A percentile compares a stretch with the other conserved stretches of the same genome.
Conservation (phyloP, 2,329 filamentous ascomycete genomes). For the Paecilomyces sp. region DNA sequence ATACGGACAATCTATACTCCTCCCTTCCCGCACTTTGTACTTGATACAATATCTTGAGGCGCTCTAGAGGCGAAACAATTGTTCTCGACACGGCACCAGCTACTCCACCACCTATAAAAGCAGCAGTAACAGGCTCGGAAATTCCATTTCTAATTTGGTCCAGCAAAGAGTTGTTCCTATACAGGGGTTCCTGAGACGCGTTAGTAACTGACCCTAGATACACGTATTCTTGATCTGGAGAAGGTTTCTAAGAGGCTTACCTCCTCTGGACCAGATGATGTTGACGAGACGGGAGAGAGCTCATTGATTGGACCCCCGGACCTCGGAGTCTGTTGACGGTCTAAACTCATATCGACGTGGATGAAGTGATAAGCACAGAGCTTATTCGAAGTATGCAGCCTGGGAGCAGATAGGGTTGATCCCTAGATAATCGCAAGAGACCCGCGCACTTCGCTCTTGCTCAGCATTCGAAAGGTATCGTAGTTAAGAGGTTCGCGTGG, state of each 20-base stretch:
- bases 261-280: constrained; percentile 12
- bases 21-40: constrained; percentile 83
- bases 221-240: not conserved
- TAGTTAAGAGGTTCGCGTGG: not conserved
- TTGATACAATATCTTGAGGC: constrained; percentile 96
- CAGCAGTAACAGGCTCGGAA: constrained; percentile 78
- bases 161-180: constrained; percentile 11
- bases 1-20: constrained; percentile 89
- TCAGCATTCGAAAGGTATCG: not conserved
- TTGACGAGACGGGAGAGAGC: constrained; percentile 13
- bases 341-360: constrained; percentile 23
- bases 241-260: constrained; percentile 9
- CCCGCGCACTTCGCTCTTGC: not conserved
- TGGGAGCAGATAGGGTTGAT: not conserved
- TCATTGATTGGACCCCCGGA: constrained; percentile 12
- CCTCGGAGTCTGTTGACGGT: constrained; percentile 20
- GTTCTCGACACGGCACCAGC: constrained; percentile 96
- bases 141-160: constrained; percentile 36
- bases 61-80: constrained; percentile 90
- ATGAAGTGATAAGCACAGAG: not conserved
- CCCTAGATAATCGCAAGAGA: not conserved
- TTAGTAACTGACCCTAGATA: constrained; percentile 1
- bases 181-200: constrained; percentile 12
- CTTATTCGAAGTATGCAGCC: not conserved
- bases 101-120: constrained; percentile 88